A percentile compares a stretch with the other conserved stretches of the same genome.
Conservation (phyloP, 176 grass and related monocot species). For the Juncus inflexus region DNA sequence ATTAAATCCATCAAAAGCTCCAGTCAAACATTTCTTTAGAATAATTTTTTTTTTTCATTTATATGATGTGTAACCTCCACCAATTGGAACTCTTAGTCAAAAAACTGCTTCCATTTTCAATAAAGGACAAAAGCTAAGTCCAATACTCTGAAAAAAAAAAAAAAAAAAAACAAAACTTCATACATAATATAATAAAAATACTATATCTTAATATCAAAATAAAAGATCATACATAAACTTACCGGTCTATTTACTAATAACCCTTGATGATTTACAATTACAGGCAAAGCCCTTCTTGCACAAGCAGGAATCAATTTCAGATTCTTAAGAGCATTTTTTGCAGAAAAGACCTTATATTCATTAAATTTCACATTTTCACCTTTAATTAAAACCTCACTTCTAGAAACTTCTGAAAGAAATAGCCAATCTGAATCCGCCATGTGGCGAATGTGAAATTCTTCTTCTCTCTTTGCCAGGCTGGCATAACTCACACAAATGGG, state of each 20-base stretch:
- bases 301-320: conserved; percentile 74
- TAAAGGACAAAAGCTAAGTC: conserved; percentile 58
- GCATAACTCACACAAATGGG: conserved; percentile 55
- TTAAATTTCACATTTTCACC: conserved; percentile 24
- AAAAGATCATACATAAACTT: conserved; percentile 18
- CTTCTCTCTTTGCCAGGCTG: conserved; percentile 22
- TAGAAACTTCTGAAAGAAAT: conserved; percentile 64
- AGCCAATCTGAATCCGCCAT: conserved; percentile 84
- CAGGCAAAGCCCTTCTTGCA: conserved; percentile 74
- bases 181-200: no score
- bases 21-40: neutral
- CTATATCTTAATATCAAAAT: no score
- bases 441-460: conserved; percentile 41
- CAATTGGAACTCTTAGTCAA: conserved; percentile 74
- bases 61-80: conserved; percentile 78
- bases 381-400: conserved; percentile 11
- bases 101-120: conserved; percentile 57
- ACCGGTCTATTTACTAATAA: conserved; percentile 62
- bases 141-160: conserved; percentile 46
- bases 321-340: conserved; percentile 45
- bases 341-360: conserved; percentile 55
- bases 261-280: conserved; percentile 53
- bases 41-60: conserved; percentile 26
- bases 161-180: conserved; percentile 1
- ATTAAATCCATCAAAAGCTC: neutral